These are phyloP conservation scores for Paramyrothecium roridum DNA, from an alignment of 2,329 filamentous ascomycete genomes.

Conservation along the genomic window DNA sequence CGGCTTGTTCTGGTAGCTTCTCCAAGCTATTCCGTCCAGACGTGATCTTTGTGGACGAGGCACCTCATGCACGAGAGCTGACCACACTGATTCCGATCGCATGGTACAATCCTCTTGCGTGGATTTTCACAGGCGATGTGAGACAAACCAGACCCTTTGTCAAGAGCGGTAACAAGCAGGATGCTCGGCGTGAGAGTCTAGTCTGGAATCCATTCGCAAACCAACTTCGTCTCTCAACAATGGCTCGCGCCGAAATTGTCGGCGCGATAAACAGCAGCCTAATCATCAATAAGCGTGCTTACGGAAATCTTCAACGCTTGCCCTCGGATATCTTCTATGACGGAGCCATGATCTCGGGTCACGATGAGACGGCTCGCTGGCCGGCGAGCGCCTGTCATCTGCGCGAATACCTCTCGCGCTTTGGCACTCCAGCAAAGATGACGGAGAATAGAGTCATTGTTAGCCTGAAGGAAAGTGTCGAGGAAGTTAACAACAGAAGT, in stretches of 20 bases:
- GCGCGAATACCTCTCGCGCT: conserved; percentile 21
- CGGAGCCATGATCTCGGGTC: conserved; percentile 31
- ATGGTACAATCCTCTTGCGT: conserved; percentile 36
- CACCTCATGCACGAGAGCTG: conserved; percentile 41
- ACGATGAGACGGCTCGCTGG: conserved; percentile 15
- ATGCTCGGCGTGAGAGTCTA: conserved; percentile 11
- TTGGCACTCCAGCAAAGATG: conserved; percentile 15
- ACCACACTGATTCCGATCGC: conserved; percentile 42
- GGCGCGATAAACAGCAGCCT: conserved; percentile 28
- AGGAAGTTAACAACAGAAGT: conserved; percentile 25
- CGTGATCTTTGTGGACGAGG: conserved; percentile 81
- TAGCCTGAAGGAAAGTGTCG: conserved; percentile 19
- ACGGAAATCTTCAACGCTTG: conserved; percentile 34
- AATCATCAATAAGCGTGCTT: conserved; percentile 33
- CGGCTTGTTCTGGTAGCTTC: conserved; percentile 35
- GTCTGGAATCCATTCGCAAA: conserved; percentile 26
- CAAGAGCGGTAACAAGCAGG: conserved; percentile 17
- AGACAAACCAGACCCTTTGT: conserved; percentile 41
- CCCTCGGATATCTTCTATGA: conserved; percentile 40
- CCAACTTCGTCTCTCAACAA: conserved; percentile 30
- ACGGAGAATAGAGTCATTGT: conserved; percentile 34
- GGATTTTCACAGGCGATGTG: conserved; percentile 45
- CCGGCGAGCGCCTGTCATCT: conserved; percentile 23
- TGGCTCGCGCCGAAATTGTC: conserved; percentile 32
- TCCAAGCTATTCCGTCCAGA: conserved; percentile 67